A percentile compares a stretch with the other conserved stretches of the same genome.
phyloP scores from a whole-genome alignment of 768 basidiomycete species.

The Suillus lakei region DNA sequence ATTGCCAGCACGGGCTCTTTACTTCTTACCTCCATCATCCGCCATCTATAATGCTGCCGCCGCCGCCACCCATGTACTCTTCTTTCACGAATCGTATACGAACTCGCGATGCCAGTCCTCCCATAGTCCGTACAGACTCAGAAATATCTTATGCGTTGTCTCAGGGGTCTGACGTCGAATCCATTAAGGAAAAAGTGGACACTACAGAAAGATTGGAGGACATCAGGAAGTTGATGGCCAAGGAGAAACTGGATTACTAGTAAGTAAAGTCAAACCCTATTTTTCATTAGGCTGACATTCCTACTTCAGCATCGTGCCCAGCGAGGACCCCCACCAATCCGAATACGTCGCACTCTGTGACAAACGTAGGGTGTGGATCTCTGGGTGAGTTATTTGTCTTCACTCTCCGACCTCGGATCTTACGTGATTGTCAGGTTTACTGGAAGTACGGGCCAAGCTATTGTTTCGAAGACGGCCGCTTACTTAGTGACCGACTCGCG shows the following conservation, averaged over 20 bases:
- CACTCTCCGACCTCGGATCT: constrained; percentile 27
- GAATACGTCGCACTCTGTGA: constrained; percentile 82
- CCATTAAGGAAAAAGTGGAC: constrained; percentile 56
- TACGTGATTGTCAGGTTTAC: constrained; percentile 51
- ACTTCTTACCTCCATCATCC: constrained; percentile 20
- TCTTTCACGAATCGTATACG: constrained; percentile 48
- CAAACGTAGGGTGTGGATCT: constrained; percentile 78
- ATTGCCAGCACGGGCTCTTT: constrained; percentile 22
- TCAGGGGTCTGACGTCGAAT: constrained; percentile 53
- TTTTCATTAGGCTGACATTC: constrained; percentile 12
- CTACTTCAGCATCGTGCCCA: constrained; percentile 65
- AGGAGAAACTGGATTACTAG: constrained; percentile 78
- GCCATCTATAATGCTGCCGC: constrained; percentile 50
- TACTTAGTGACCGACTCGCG: constrained; percentile 82
- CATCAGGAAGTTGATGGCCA: constrained; percentile 67
- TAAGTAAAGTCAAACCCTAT: constrained; percentile 42
- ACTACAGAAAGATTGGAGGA: constrained; percentile 64
- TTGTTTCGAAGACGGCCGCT: constrained; percentile 67
- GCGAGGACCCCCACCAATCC: constrained; percentile 82
- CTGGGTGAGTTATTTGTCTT: constrained; percentile 58
- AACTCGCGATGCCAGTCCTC: constrained; percentile 33
- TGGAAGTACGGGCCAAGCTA: constrained; percentile 72
- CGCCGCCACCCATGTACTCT: constrained; percentile 62
- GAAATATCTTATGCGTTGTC: constrained; percentile 52
- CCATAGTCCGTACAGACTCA: constrained; percentile 36